Evolutionary conservation across 2,329 filamentous ascomycete genomes (phyloP), one percentile per base, ranked within the genome.

Genomic region (Thielaviopsis ethacetica): DNA sequence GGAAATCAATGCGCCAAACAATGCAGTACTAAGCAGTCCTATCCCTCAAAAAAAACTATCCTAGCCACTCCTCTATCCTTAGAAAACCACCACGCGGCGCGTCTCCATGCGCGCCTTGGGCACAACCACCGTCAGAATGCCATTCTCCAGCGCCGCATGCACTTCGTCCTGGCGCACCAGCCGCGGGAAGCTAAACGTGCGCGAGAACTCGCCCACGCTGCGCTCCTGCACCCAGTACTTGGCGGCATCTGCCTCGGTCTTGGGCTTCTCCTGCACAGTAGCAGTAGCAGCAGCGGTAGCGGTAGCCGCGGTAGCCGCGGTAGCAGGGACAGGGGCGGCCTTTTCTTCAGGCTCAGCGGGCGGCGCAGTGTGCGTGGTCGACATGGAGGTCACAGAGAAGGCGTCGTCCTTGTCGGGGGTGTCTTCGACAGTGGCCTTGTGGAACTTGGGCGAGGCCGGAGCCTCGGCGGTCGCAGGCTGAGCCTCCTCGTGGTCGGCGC

Each of bases 141-240:
- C 85, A 62, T 87, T 78, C 69, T 80, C 78, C 65, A 88, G 78
- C 58, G 68, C 75, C 55, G 85, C 85, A 52, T 70, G 74, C 59
- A 88, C 84, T 2, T 66, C 71, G 17, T 82, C 79, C 65, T 80
- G 77, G 66, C 86, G 81, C 62, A 88, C 76, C 27, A 77, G 78
- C 57, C 71, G 71, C 0, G 84, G 82, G 73, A 88, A 88, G 68
- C 73, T 79, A 73, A 88, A 88, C 61, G 76, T 80, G 63, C 85
- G 79, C 54, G 79, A 76, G 72, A 88, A 88, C 64, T 83, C 77
- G 68, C 84, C 84, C 60, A 84, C 72, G 62, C 75, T 78, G 65
- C 83, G 81, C 72, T 87, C 83, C 41, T 76, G 75, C 62, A 83
- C 73, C 87, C 86, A 91, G 76, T 83, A 91, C 71, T 81, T 84